Evolutionary conservation across 495 filamentous ascomycete genomes (phyloP).

Genomic region (Neurospora tetrasperma): DNA sequence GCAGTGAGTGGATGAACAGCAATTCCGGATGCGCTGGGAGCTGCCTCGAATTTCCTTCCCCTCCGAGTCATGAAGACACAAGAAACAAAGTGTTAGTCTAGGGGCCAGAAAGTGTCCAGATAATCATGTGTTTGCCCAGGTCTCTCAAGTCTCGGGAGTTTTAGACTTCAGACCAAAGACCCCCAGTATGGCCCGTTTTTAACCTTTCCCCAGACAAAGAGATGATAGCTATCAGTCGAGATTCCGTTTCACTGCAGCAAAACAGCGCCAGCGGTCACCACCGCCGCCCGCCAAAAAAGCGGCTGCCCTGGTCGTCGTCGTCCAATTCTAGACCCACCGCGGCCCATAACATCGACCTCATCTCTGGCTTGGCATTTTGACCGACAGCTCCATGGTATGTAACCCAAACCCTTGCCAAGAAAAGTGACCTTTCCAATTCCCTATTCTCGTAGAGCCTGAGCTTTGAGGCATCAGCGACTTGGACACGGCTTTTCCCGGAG

Average conservation of each 20-base stretch:
- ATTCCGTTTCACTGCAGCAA: background rate
- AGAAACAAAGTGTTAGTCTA: background rate
- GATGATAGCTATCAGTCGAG: background rate
- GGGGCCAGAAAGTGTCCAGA: background rate
- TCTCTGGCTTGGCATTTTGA: slow-evolving; percentile 2
- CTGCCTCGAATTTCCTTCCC: background rate
- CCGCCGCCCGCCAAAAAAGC: background rate
- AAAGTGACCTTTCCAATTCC: background rate
- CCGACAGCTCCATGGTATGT: background rate
- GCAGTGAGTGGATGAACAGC: background rate
- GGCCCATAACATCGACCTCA: slow-evolving; percentile 6
- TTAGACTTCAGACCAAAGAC: background rate
- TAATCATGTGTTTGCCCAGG: background rate
- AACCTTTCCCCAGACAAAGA: background rate
- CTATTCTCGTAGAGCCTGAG: background rate
- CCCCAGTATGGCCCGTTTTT: background rate
- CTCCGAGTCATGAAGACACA: background rate
- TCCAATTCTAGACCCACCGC: background rate
- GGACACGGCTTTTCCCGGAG: background rate
- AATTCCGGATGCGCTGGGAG: background rate
- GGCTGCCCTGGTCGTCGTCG: background rate
- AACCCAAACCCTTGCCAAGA: background rate
- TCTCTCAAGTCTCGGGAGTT: background rate
- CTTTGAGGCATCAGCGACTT: background rate
- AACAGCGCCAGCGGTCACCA: background rate